Conservation (phyloP, 805 yeast genomes). For the Candida boleticola region DNA sequence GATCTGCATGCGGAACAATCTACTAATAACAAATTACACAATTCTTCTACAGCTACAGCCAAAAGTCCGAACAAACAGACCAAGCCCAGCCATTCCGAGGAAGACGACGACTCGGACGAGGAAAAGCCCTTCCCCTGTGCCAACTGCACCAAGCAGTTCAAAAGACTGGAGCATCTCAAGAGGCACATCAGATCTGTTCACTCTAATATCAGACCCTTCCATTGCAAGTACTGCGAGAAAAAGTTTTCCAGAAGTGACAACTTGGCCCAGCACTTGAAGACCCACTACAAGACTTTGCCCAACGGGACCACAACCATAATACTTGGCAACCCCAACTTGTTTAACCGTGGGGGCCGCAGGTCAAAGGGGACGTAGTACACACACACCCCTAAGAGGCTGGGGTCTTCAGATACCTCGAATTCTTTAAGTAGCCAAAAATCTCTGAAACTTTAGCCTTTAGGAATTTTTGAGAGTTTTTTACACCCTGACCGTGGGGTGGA, state of each 20-base stretch:
- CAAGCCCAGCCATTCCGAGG: conserved; percentile 6
- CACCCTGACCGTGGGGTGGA: too few species aligned
- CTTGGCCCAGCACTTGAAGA: conserved; percentile 44
- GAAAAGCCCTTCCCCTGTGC: conserved; percentile 37
- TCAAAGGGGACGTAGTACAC: conserved; percentile 1
- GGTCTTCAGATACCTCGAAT: too few species aligned
- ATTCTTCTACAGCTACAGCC: neutral
- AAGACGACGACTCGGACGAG: conserved; percentile 13
- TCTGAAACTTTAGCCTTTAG: too few species aligned
- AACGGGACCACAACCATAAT: conserved; percentile 32
- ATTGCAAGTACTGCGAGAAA: conserved; percentile 44
- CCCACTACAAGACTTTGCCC: conserved; percentile 33
- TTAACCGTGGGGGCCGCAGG: conserved; percentile 20
- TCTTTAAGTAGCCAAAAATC: too few species aligned
- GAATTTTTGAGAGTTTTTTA: too few species aligned
- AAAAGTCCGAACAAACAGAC: neutral
- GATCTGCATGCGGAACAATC: neutral
- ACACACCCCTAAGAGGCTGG: too few species aligned
- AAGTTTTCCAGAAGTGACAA: conserved; percentile 42
- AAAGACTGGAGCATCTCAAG: conserved; percentile 43
- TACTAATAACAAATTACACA: too few species aligned
- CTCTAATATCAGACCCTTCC: conserved; percentile 44
- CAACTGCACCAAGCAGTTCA: conserved; percentile 42
- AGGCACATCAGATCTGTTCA: conserved; percentile 44
- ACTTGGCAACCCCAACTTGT: conserved; percentile 22